phyloP scores from a whole-genome alignment of 208 protist species.

The Crithidia thermophila region DNA sequence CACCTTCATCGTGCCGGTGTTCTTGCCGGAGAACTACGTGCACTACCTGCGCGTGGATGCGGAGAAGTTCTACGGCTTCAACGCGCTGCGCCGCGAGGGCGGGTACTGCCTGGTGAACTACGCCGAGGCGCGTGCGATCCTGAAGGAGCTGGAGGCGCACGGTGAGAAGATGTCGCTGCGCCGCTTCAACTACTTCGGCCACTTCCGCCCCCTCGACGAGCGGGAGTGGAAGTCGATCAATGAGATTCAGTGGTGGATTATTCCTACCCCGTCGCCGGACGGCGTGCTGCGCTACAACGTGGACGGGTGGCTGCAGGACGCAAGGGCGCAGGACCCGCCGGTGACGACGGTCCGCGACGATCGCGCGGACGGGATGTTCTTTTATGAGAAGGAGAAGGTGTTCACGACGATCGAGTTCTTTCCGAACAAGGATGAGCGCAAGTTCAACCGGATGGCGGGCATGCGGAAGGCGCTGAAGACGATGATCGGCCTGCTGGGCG shows the following conservation, averaged over 20 bases:
- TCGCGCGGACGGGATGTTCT: background rate
- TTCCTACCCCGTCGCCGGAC: background rate
- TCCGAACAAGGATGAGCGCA: background rate
- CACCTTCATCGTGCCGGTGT: slow-evolving; percentile 11
- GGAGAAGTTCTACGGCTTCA: slow-evolving; percentile 19
- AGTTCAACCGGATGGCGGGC: background rate
- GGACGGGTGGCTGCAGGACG: slow-evolving; percentile 9
- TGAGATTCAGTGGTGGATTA: background rate
- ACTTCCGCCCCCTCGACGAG: background rate
- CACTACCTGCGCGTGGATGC: slow-evolving; percentile 1
- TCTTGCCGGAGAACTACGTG: background rate
- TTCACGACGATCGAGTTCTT: slow-evolving; percentile 2
- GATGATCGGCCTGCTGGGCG: background rate
- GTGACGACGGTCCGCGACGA: background rate
- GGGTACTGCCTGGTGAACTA: slow-evolving; percentile 17
- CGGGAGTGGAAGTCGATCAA: background rate
- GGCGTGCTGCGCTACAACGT: no score
- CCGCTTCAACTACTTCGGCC: slow-evolving; percentile 9
- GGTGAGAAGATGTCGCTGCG: background rate
- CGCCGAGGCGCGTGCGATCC: slow-evolving; percentile 12
- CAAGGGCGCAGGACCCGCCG: background rate
- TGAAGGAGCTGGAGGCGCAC: slow-evolving; percentile 6
- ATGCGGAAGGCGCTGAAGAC: background rate
- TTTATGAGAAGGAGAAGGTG: background rate
- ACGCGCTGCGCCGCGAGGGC: slow-evolving; percentile 19